Evolutionary conservation across 768 basidiomycete species (phyloP).

Genomic region (Hygrocybe coccinea): DNA sequence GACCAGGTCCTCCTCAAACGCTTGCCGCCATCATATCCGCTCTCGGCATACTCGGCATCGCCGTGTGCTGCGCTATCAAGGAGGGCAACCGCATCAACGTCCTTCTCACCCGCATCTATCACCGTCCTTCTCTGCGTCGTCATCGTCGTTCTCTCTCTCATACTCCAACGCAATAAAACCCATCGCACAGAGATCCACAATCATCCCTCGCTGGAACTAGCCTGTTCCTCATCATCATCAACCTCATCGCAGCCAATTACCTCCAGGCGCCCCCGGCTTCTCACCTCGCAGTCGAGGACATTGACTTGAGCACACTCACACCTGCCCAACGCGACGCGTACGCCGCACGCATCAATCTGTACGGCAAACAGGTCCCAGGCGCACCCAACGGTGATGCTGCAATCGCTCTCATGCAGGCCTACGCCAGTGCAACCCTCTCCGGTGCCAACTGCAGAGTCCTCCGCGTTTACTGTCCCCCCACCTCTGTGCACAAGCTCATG

Average conservation of each 20-base stretch:
- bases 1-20: neutral
- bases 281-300: neutral
- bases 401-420: slow-evolving; percentile 1
- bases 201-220: neutral
- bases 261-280: neutral
- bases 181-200: neutral
- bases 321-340: neutral
- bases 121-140: slow-evolving; percentile 17
- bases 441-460: neutral
- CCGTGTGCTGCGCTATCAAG: neutral
- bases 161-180: neutral
- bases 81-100: neutral
- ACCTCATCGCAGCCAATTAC: neutral
- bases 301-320: neutral
- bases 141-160: slow-evolving; percentile 7
- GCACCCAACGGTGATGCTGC: neutral
- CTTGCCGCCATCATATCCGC: neutral
- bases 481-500: neutral
- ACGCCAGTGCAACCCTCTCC: neutral
- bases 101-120: neutral
- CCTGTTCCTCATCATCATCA: neutral
- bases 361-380: neutral
- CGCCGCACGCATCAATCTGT: neutral
- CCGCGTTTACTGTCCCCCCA: neutral
- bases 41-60: neutral